Base-by-base conservation (phyloP, 805 yeast genomes). In the Groenewaldozyma salmanticensis region DNA sequence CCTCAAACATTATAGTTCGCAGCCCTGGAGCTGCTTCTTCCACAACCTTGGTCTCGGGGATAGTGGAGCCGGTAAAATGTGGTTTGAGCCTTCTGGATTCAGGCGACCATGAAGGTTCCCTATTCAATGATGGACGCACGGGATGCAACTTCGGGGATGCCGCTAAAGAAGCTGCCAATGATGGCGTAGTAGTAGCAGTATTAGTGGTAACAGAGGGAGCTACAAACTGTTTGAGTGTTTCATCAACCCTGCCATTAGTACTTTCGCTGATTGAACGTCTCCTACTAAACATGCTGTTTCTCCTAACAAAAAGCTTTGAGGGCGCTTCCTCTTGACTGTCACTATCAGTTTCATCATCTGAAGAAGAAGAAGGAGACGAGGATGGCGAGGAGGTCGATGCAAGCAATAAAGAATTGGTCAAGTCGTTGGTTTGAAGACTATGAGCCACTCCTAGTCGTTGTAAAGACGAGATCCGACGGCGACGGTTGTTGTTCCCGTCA, bases 381-480 rank as follows among this genome's bases (percentile, higher is more conserved):
- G 16, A 42, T 34, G 36, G 39, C 39, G 7, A 42, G 24, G 33
- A 34, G 39, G 37, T 33, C 9, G 21, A 39, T 13, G 17, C 16
- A 19, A 37, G 27, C 4, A 47, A 36, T 16, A 48, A 68, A 24
- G 61, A 48, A 16, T 60, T 62, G 5, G 60, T 59, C 2, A 77
- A 61, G 49, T 65, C 67, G 42, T 70, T 75, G 1, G 90, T 74
- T 43, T 79, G 79, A 79, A 88, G 82, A 38, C 80, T 78, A 44
- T 84, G 71, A 1, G 92, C 77, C 3, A 87, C 74, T 0, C 96
- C 96, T 50, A 81, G 65, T 45, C 75, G 77, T 54, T 83, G 92
- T 39, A 86, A 59, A 39, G 78, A 75, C 6, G 90, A 75, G 17
- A 84, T 36, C 0, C 66, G 59, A 21, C 54, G 58, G 20, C 65